Evolutionary conservation across 306 rosid species (phyloP).

Genomic region (Castanea crenata): DNA sequence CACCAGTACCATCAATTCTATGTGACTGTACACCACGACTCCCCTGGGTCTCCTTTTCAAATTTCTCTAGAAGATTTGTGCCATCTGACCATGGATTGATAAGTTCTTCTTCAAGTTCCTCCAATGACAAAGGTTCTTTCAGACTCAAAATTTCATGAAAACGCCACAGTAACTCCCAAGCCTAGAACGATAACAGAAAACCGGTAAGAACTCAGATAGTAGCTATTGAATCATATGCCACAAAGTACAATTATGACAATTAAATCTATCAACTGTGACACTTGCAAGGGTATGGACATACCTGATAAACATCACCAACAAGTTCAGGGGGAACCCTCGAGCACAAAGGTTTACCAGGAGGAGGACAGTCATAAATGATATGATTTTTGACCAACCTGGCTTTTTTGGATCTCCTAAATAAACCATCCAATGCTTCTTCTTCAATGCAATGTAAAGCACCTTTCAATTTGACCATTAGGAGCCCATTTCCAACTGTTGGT

Average conservation of each 20-base stretch:
- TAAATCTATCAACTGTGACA: conserved; percentile 16
- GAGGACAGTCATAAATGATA: conserved; percentile 53
- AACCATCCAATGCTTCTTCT: conserved; percentile 44
- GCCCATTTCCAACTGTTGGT: conserved; percentile 81
- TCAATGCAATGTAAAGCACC: conserved; percentile 52
- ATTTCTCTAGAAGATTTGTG: conserved; percentile 42
- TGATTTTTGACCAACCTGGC: conserved; percentile 39
- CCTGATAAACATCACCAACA: conserved; percentile 91
- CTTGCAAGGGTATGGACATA: conserved; percentile 29
- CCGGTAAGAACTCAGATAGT: conserved; percentile 8
- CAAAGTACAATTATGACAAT: conserved; percentile 4
- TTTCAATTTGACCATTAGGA: conserved; percentile 46
- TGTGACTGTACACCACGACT: conserved; percentile 26
- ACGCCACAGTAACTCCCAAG: conserved; percentile 72
- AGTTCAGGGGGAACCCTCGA: conserved; percentile 62
- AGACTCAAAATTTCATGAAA: conserved; percentile 73
- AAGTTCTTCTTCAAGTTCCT: conserved; percentile 87
- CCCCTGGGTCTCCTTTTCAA: conserved; percentile 41
- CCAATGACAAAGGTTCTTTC: conserved; percentile 56
- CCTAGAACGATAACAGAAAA: conserved; percentile 44
- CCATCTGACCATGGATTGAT: conserved; percentile 79
- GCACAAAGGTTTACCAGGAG: conserved; percentile 83
- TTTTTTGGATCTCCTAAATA: conserved; percentile 55
- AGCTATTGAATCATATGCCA: conserved; percentile 15
- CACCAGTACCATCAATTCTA: conserved; percentile 36